Conservation (phyloP, 1,284 basidiomycete genomes). For the Moesziomyces sp. region DNA sequence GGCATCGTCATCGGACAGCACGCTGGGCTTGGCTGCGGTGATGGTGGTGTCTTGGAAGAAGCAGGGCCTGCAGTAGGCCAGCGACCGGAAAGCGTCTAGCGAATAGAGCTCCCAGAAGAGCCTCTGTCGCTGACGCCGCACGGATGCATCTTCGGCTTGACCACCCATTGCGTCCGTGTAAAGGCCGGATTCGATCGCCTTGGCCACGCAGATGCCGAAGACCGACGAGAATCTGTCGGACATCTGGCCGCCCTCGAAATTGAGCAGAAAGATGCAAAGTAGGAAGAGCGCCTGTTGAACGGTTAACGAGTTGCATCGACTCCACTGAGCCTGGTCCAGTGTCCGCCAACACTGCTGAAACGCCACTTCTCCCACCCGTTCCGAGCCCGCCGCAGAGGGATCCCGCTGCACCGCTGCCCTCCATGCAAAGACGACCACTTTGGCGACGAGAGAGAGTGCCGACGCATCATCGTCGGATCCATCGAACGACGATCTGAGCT, state of each 20-base stretch:
- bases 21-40: conserved; percentile 3
- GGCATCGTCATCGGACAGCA: conserved; percentile 1
- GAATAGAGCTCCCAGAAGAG: conserved; percentile 33
- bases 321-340: conserved; percentile 11
- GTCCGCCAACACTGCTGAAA: conserved; percentile 9
- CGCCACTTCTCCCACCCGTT: conserved; percentile 5
- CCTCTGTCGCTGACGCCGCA: conserved; percentile 2
- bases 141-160: conserved; percentile 2
- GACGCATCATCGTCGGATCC: neutral
- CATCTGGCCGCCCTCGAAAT: conserved; percentile 10
- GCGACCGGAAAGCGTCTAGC: conserved; percentile 16
- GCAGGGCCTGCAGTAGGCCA: conserved; percentile 27
- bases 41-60: conserved; percentile 17
- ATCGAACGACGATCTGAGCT: conserved; percentile 4
- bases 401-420: conserved; percentile 1
- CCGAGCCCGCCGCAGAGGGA: neutral
- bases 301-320: conserved; percentile 1
- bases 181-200: conserved; percentile 9
- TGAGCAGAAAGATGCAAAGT: conserved; percentile 12
- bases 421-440: conserved; percentile 12
- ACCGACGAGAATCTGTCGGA: conserved; percentile 12
- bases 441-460: conserved; percentile 6
- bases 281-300: conserved; percentile 5
- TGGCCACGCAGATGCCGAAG: conserved; percentile 9
- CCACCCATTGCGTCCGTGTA: conserved; percentile 7